These are phyloP conservation scores for Sclerotinia spermophila DNA, from an alignment of 2,329 filamentous ascomycete genomes.

Conservation along the genomic window DNA sequence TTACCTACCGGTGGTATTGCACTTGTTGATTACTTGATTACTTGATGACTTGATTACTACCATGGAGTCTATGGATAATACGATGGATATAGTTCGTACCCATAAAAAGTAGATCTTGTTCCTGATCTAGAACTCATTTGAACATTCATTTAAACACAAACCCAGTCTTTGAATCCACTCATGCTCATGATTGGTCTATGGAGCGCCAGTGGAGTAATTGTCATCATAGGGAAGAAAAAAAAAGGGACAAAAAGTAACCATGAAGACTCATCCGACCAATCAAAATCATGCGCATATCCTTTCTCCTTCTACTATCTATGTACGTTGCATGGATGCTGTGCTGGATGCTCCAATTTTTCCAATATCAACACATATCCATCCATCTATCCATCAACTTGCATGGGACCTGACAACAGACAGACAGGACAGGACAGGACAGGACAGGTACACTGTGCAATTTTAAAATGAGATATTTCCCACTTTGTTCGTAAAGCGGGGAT, in stretches of 20 bases:
- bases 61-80: too few relatives aligned
- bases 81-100: too few relatives aligned
- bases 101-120: not conserved
- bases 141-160: not conserved
- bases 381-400: not conserved
- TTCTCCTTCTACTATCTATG: too few relatives aligned
- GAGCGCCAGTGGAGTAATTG: not conserved
- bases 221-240: not conserved
- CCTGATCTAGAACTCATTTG: constrained; percentile 6
- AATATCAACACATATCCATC: not conserved
- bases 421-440: too few relatives aligned
- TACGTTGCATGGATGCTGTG: not conserved
- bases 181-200: not conserved
- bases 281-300: not conserved
- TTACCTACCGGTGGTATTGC: not conserved
- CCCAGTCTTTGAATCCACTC: not conserved
- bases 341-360: not conserved
- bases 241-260: not conserved
- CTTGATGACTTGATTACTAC: too few relatives aligned
- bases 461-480: constrained; percentile 16
- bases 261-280: not conserved
- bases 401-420: constrained; percentile 2
- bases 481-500: not conserved
- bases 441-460: too few relatives aligned
- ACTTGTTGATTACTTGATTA: not conserved